Evolutionary conservation across 805 yeast genomes (phyloP).

Genomic region (Kuraishia capsulata): DNA sequence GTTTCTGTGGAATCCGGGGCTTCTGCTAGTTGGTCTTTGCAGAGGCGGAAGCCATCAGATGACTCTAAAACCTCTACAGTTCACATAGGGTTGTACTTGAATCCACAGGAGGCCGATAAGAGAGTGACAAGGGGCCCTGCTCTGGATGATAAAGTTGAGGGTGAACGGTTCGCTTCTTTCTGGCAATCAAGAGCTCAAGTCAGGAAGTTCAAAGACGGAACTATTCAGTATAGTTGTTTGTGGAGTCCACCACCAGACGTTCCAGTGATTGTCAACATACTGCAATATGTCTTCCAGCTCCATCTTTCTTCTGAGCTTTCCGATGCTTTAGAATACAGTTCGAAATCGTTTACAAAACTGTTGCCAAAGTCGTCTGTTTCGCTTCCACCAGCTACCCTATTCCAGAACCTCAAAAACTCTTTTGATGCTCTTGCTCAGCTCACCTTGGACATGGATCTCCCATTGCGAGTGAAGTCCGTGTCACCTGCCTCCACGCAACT

Average conservation of each 20-base stretch:
- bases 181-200: constrained; percentile 87
- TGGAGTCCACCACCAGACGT: constrained; percentile 58
- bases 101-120: constrained; percentile 69
- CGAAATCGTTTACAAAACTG: constrained; percentile 35
- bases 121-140: constrained; percentile 82
- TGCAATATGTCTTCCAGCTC: constrained; percentile 49
- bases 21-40: constrained; percentile 25
- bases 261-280: constrained; percentile 58
- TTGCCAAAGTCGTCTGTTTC: constrained; percentile 47
- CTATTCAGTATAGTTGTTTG: constrained; percentile 82
- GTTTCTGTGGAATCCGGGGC: constrained; percentile 9
- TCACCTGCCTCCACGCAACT: constrained; percentile 67
- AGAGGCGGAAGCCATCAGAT: constrained; percentile 43
- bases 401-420: constrained; percentile 33
- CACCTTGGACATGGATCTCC: constrained; percentile 45
- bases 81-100: constrained; percentile 51
- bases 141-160: constrained; percentile 46
- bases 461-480: constrained; percentile 63
- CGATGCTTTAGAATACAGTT: constrained; percentile 24
- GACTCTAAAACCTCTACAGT: constrained; percentile 14
- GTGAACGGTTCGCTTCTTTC: constrained; percentile 64
- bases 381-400: constrained; percentile 25
- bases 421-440: constrained; percentile 42
- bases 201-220: constrained; percentile 89
- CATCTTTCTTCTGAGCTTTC: constrained; percentile 46